phyloP scores from a whole-genome alignment of 352 stramenopile genomes.

The Globisporangium nunn region DNA sequence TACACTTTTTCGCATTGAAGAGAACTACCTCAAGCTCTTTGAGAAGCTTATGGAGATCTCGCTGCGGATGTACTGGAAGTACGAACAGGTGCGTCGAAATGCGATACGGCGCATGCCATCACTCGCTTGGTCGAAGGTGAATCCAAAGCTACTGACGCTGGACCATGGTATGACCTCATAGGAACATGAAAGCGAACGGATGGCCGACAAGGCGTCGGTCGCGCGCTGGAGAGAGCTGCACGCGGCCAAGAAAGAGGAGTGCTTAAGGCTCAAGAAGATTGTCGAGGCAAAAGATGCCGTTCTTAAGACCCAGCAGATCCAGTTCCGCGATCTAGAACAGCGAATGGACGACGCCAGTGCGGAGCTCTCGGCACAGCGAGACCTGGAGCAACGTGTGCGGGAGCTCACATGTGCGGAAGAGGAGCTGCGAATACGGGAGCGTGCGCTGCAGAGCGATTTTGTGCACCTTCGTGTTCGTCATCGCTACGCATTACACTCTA shows the following conservation, averaged over 20 bases:
- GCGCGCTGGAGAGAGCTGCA: constrained; percentile 47
- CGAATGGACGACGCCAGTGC: constrained; percentile 17
- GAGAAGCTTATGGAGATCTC: constrained; percentile 72
- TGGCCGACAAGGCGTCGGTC: constrained; percentile 33
- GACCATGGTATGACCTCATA: not conserved
- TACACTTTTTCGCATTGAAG: constrained; percentile 60
- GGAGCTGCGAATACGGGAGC: constrained; percentile 21
- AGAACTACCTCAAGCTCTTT: constrained; percentile 70
- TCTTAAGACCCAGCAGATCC: constrained; percentile 36
- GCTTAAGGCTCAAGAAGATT: constrained; percentile 38
- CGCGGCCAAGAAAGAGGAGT: constrained; percentile 33
- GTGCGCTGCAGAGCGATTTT: constrained; percentile 25
- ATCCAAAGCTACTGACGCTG: not conserved
- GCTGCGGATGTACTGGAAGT: constrained; percentile 64
- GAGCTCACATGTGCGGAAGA: constrained; percentile 28
- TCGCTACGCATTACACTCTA: not conserved
- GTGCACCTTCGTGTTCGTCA: constrained; percentile 24
- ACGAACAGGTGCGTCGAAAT: constrained; percentile 24
- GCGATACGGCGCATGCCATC: not conserved
- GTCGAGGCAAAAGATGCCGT: constrained; percentile 53
- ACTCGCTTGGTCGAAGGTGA: not conserved
- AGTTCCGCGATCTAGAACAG: constrained; percentile 37
- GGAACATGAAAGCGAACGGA: constrained; percentile 35
- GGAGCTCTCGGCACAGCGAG: constrained; percentile 17
- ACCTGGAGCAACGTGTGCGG: constrained; percentile 32